Evolutionary conservation across 192 early-diverging fungal species (phyloP).

Genomic region (Rhizophagus clarus): DNA sequence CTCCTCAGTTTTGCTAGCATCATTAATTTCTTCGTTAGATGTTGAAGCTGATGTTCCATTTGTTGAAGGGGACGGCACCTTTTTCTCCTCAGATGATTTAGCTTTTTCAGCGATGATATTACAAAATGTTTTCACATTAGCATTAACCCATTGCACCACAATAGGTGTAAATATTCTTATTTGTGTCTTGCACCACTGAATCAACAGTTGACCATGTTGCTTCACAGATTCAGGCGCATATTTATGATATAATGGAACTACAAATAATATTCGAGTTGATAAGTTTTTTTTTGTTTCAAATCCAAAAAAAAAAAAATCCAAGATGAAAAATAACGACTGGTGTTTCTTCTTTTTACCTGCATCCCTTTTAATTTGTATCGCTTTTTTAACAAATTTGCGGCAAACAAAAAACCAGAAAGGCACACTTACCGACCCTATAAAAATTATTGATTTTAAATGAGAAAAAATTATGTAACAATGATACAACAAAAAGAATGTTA

Average conservation of each 20-base stretch:
- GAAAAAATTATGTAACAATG: background rate
- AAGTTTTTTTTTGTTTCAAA: background rate
- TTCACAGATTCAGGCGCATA: constrained; percentile 16
- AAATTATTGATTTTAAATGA: background rate
- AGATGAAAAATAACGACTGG: background rate
- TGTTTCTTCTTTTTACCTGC: background rate
- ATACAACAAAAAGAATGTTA: constrained; percentile 1
- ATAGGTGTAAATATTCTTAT: background rate
- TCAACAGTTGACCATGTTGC: background rate
- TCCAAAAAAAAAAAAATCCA: background rate
- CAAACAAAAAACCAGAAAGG: constrained; percentile 78
- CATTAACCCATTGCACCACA: background rate
- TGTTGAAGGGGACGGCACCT: background rate
- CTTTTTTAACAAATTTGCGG: constrained; percentile 48
- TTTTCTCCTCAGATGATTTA: background rate
- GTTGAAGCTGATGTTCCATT: background rate
- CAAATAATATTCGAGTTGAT: background rate
- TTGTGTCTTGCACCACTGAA: background rate
- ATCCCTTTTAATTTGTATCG: background rate
- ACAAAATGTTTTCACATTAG: background rate
- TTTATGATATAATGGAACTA: constrained; percentile 12
- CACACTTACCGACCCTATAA: constrained; percentile 72
- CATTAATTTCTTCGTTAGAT: background rate
- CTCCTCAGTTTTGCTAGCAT: background rate
- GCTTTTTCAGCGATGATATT: background rate